Conservation (phyloP, 2,329 filamentous ascomycete genomes). For the Dissoconium aciculare region DNA sequence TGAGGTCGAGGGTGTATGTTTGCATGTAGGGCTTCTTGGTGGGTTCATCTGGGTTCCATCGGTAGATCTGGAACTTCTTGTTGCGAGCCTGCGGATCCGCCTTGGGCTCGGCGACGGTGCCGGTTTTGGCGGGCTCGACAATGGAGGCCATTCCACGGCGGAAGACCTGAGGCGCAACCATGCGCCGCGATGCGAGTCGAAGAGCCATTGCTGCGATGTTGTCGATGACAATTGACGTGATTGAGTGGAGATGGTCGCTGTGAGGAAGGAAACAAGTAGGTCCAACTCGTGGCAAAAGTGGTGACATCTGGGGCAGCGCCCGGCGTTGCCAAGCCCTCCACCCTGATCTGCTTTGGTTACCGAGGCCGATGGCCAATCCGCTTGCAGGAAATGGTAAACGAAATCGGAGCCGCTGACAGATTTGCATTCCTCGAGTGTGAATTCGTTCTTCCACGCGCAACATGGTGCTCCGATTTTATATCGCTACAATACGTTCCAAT, state of each 20-base stretch:
- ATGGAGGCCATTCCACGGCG: conserved; percentile 25
- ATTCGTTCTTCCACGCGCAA: too few species aligned
- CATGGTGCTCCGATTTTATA: too few species aligned
- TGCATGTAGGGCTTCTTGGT: conserved; percentile 92
- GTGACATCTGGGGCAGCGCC: background rate
- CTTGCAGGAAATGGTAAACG: background rate
- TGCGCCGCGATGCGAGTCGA: conserved; percentile 23
- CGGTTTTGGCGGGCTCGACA: conserved; percentile 22
- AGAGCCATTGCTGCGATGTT: conserved; percentile 20
- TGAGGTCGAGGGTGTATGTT: conserved; percentile 83
- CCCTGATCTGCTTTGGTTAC: background rate
- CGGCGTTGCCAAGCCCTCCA: conserved; percentile 1
- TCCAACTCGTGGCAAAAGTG: conserved; percentile 2
- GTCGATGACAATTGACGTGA: conserved; percentile 5
- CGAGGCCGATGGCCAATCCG: conserved; percentile 1
- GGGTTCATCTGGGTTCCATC: conserved; percentile 92
- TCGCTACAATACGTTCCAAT: too few species aligned
- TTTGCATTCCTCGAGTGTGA: background rate
- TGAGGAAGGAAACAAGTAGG: background rate
- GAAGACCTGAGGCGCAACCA: conserved; percentile 21
- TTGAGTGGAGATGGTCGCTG: conserved; percentile 1
- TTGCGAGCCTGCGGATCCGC: conserved; percentile 43
- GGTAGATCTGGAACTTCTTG: conserved; percentile 98
- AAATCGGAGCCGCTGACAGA: background rate
- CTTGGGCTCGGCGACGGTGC: conserved; percentile 46